phyloP scores from a whole-genome alignment of 768 basidiomycete species.

The Butyriboletus loyo region DNA sequence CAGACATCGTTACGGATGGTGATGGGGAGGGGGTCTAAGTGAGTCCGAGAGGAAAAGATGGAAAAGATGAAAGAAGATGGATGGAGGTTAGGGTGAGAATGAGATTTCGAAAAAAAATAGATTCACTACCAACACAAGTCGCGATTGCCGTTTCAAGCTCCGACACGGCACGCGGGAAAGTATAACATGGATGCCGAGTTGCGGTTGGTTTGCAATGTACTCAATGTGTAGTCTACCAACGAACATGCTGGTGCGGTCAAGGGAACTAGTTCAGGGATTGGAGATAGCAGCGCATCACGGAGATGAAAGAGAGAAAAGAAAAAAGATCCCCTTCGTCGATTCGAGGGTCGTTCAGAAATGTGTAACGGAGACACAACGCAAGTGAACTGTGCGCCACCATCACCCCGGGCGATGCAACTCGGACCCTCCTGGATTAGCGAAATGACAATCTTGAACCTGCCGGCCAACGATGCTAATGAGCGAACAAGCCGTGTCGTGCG shows the following conservation, averaged over 20 bases:
- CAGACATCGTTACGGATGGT: constrained; percentile 61
- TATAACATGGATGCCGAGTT: constrained; percentile 13
- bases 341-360: background rate
- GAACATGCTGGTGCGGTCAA: background rate
- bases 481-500: background rate
- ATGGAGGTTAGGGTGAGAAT: constrained; percentile 19
- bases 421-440: background rate
- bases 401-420: background rate
- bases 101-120: constrained; percentile 16
- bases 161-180: constrained; percentile 34
- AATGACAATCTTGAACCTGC: background rate
- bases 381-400: background rate
- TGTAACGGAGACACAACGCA: background rate
- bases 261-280: background rate
- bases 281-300: background rate
- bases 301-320: background rate
- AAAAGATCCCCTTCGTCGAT: background rate
- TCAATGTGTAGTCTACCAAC: background rate
- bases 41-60: constrained; percentile 17
- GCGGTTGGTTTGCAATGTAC: background rate
- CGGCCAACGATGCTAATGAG: background rate
- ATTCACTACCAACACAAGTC: constrained; percentile 19
- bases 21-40: constrained; percentile 14
- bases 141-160: constrained; percentile 39
- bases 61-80: constrained; percentile 29